Conservation (phyloP, 148 eudicot genomes). For the Heliosperma pusillum region DNA sequence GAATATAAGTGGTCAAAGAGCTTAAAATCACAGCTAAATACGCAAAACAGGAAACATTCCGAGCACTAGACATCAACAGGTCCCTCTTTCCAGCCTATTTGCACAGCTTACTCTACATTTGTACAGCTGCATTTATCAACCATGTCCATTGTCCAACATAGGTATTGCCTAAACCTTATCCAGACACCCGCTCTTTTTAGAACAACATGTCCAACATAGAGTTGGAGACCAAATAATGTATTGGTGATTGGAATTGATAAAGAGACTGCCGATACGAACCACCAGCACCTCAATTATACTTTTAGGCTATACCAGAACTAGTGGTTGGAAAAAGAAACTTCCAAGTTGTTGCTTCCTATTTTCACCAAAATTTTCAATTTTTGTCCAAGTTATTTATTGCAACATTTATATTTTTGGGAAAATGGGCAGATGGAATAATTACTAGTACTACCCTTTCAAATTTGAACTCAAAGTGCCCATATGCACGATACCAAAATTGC, state of each 20-base stretch:
- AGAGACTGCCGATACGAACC: background rate
- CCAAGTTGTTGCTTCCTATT: background rate
- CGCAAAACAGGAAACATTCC: background rate
- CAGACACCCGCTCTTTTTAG: too few species aligned
- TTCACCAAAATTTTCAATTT: background rate
- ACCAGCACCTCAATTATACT: too few species aligned
- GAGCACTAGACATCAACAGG: background rate
- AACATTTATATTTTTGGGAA: background rate
- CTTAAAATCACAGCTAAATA: background rate
- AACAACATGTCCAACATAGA: background rate
- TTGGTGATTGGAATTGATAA: background rate
- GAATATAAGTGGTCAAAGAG: too few species aligned
- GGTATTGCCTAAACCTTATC: background rate
- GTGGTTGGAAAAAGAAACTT: background rate
- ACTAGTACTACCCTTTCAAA: background rate
- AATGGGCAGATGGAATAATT: background rate
- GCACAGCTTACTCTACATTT: background rate
- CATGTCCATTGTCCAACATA: too few species aligned
- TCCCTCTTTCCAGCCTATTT: slow-evolving; percentile 5
- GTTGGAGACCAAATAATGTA: background rate
- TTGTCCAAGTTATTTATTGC: background rate
- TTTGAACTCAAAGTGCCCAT: background rate
- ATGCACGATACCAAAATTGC: background rate
- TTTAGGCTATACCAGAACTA: too few species aligned
- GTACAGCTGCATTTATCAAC: background rate